These are phyloP conservation scores for Davidsoniella australis DNA, from an alignment of 2,329 filamentous ascomycete genomes.

Conservation along the genomic window DNA sequence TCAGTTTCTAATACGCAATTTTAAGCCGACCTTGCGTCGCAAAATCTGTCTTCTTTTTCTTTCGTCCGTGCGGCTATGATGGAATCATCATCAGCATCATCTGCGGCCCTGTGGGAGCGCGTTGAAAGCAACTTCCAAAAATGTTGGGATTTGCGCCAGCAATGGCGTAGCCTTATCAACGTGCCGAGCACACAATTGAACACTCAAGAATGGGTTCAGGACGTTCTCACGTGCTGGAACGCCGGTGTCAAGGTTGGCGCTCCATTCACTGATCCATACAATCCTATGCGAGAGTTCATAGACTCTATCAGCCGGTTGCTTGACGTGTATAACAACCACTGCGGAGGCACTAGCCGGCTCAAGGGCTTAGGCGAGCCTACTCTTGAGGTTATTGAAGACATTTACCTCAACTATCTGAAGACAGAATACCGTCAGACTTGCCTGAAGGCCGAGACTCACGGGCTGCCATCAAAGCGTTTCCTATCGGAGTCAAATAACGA, in stretches of 20 bases:
- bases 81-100: not conserved
- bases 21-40: no score
- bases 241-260: conserved; percentile 3
- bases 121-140: conserved; percentile 7
- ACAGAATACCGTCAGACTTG: conserved; percentile 8
- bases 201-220: conserved; percentile 3
- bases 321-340: conserved; percentile 11
- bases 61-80: not conserved
- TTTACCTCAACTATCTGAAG: conserved; percentile 2
- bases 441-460: conserved; percentile 2
- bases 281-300: conserved; percentile 36
- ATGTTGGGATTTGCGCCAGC: conserved; percentile 7
- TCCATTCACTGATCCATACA: conserved; percentile 18
- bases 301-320: conserved; percentile 24
- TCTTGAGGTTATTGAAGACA: conserved; percentile 7
- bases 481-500: not conserved
- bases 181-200: conserved; percentile 2
- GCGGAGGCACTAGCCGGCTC: not conserved
- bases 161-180: conserved; percentile 7
- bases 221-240: conserved; percentile 9
- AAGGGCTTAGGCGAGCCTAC: conserved; percentile 4
- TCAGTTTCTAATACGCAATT: no score
- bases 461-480: no score
- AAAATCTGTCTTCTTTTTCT: no score
- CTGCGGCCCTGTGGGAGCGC: conserved; percentile 2